A percentile compares a stretch with the other conserved stretches of the same genome.
Evolutionary conservation across 2,329 filamentous ascomycete genomes (phyloP).

Genomic region (Orbilia ellipsospora): DNA sequence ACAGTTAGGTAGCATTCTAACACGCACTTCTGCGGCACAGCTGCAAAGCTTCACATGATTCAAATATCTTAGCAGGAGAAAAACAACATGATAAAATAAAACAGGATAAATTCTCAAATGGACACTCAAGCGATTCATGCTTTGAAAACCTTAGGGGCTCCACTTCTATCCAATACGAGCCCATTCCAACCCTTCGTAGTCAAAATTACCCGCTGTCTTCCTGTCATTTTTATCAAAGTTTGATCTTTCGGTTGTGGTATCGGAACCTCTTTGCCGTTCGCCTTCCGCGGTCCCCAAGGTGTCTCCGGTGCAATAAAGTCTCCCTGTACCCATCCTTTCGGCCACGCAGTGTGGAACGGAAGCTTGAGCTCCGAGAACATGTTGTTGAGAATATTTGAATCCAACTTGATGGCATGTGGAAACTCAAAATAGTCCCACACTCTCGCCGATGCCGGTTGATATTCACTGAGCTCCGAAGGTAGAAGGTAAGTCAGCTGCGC

Average conservation of each 20-base stretch:
- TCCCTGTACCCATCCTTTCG: neutral
- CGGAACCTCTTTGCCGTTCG: neutral
- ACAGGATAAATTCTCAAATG: too few species aligned
- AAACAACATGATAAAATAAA: too few species aligned
- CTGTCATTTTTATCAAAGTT: neutral
- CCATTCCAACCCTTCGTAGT: constrained; percentile 6
- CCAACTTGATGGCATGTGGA: neutral
- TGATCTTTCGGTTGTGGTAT: neutral
- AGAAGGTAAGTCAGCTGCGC: constrained; percentile 1
- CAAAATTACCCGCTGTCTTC: constrained; percentile 5
- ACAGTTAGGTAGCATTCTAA: too few species aligned
- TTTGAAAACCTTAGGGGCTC: neutral
- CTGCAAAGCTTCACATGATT: too few species aligned
- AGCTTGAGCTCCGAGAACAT: neutral
- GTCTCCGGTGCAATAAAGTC: neutral
- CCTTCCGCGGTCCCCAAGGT: neutral
- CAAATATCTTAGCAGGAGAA: too few species aligned
- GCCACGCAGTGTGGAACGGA: neutral
- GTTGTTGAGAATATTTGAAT: constrained; percentile 7
- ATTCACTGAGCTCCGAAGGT: neutral
- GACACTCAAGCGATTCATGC: neutral
- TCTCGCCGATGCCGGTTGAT: neutral
- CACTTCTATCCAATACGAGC: neutral
- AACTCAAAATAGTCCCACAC: neutral
- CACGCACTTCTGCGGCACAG: too few species aligned